These are phyloP conservation scores for Orbilia javanica DNA, from an alignment of 2,329 filamentous ascomycete genomes.

Conservation along the genomic window DNA sequence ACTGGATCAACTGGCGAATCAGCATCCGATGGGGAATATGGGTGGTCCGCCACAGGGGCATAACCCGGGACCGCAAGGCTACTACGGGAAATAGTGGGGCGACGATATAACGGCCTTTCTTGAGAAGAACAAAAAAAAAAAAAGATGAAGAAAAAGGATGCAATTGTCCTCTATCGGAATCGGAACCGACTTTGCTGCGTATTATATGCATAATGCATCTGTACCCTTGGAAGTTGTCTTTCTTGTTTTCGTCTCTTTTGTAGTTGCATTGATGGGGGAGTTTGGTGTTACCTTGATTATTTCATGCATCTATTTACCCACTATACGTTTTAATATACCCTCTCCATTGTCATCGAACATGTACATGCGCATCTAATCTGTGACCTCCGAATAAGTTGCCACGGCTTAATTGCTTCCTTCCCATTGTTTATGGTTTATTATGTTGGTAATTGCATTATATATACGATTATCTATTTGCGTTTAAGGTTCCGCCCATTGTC, in stretches of 20 bases:
- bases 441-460: not conserved
- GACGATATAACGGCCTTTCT: not conserved
- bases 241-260: not conserved
- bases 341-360: not conserved
- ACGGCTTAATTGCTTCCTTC: not conserved
- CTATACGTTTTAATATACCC: slow-evolving; percentile 4
- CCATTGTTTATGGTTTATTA: no score
- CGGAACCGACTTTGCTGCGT: not conserved
- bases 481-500: no score
- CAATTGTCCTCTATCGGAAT: not conserved
- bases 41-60: slow-evolving; percentile 26
- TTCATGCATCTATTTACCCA: no score
- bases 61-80: slow-evolving; percentile 41
- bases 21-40: slow-evolving; percentile 38
- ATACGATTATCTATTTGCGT: no score
- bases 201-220: not conserved
- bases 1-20: slow-evolving; percentile 48
- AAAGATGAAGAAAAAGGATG: no score
- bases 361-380: not conserved
- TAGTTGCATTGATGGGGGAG: slow-evolving; percentile 15
- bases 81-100: slow-evolving; percentile 46
- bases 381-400: not conserved
- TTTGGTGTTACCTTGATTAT: slow-evolving; percentile 6
- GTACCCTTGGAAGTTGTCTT: not conserved
- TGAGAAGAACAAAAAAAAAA: not conserved